A percentile compares a stretch with the other conserved stretches of the same genome.
Evolutionary conservation across 345 rosid species (phyloP).

Genomic region (Brassica nigra): DNA sequence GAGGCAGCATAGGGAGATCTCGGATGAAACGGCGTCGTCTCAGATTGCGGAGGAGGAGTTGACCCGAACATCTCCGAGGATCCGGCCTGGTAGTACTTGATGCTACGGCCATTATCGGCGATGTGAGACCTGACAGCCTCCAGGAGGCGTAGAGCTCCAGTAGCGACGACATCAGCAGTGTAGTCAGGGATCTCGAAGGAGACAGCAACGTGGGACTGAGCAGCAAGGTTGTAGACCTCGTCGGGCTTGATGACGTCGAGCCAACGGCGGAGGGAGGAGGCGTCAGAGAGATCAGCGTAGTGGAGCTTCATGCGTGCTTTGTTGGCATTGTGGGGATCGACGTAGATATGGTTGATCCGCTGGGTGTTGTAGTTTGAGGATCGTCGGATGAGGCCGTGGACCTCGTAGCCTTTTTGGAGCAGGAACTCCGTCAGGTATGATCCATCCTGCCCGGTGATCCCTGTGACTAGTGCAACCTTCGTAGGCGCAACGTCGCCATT

Average conservation of each 20-base stretch:
- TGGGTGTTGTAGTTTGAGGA: slow-evolving; percentile 98
- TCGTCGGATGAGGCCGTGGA: slow-evolving; percentile 89
- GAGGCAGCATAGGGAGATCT: slow-evolving; percentile 90
- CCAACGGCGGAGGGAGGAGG: slow-evolving; percentile 98
- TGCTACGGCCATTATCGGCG: slow-evolving; percentile 55
- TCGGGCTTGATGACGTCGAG: slow-evolving; percentile 82
- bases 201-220: slow-evolving; percentile 93
- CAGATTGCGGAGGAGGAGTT: slow-evolving; percentile 84
- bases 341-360: slow-evolving; percentile 92
- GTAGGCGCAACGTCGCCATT: slow-evolving; percentile 42
- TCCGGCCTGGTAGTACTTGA: slow-evolving; percentile 83
- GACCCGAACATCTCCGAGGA: slow-evolving; percentile 93
- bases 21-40: slow-evolving; percentile 73
- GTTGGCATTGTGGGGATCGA: slow-evolving; percentile 89
- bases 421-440: slow-evolving; percentile 91
- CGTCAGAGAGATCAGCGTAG: slow-evolving; percentile 82
- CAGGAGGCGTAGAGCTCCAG: slow-evolving; percentile 88
- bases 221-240: slow-evolving; percentile 94
- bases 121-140: slow-evolving; percentile 94
- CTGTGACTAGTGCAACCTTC: slow-evolving; percentile 79
- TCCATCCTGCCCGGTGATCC: slow-evolving; percentile 97
- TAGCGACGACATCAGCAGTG: slow-evolving; percentile 93
- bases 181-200: slow-evolving; percentile 97
- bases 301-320: slow-evolving; percentile 92
- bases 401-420: slow-evolving; percentile 75